These are phyloP conservation scores for Spencermartinsiella europaea DNA, from an alignment of 805 yeast genomes.

Conservation along the genomic window DNA sequence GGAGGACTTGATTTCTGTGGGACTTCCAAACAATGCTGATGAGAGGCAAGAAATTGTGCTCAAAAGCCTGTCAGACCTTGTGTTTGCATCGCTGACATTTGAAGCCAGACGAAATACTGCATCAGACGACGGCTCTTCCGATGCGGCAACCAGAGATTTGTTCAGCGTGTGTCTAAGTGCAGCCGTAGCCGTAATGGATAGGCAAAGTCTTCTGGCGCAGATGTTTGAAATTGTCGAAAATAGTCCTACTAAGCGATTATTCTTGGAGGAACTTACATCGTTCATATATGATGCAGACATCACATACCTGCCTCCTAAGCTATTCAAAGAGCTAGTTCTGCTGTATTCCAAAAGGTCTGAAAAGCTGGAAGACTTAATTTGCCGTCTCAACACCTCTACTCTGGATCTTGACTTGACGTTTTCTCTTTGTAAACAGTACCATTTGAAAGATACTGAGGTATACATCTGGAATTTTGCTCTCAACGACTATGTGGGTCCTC, in stretches of 20 bases:
- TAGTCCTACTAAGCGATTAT: slow-evolving; percentile 34
- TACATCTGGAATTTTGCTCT: slow-evolving; percentile 70
- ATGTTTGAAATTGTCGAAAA: slow-evolving; percentile 41
- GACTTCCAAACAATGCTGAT: slow-evolving; percentile 46
- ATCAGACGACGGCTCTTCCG: slow-evolving; percentile 18
- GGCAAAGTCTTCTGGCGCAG: slow-evolving; percentile 33
- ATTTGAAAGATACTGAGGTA: slow-evolving; percentile 56
- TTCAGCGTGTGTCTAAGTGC: slow-evolving; percentile 39
- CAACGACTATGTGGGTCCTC: slow-evolving; percentile 66
- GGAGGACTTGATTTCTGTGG: slow-evolving; percentile 48
- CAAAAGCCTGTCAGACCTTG: slow-evolving; percentile 52
- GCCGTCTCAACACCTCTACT: slow-evolving; percentile 58
- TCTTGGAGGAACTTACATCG: slow-evolving; percentile 49
- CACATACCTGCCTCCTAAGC: slow-evolving; percentile 50
- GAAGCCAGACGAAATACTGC: slow-evolving; percentile 31
- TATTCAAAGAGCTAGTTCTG: slow-evolving; percentile 58
- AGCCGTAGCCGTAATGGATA: slow-evolving; percentile 35
- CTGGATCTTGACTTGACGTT: slow-evolving; percentile 78
- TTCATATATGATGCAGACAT: slow-evolving; percentile 47
- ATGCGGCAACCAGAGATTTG: slow-evolving; percentile 27
- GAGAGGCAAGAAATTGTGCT: slow-evolving; percentile 46
- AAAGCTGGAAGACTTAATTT: slow-evolving; percentile 59
- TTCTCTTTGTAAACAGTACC: slow-evolving; percentile 50
- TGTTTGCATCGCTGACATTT: slow-evolving; percentile 47
- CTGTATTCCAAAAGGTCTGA: slow-evolving; percentile 43